Conservation (phyloP, 805 yeast genomes). For the Priceomyces castillae region DNA sequence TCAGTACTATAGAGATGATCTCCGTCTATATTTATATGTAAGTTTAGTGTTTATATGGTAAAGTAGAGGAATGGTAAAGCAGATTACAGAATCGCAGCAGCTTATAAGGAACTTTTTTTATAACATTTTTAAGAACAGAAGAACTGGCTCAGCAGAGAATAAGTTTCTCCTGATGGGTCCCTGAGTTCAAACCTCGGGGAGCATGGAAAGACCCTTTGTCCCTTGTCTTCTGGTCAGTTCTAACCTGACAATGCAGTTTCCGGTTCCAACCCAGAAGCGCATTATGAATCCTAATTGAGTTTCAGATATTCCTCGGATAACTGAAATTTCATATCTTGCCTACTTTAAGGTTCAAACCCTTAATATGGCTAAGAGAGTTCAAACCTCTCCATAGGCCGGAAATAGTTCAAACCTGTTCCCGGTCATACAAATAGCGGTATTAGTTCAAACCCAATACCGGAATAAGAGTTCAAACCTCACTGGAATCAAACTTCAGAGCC, state of each 20-base stretch:
- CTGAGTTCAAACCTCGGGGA: conserved; percentile 2
- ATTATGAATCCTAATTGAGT: background rate
- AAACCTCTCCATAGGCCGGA: too few relatives aligned
- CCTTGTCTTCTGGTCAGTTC: too few relatives aligned
- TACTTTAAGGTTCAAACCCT: too few relatives aligned
- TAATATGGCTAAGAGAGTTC: too few relatives aligned
- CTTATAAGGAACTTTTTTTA: background rate
- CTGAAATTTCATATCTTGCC: too few relatives aligned
- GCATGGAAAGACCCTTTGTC: background rate
- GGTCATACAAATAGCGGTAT: background rate
- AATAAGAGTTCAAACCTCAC: background rate
- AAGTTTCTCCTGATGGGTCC: background rate
- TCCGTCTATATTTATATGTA: too few relatives aligned
- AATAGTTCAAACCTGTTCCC: background rate
- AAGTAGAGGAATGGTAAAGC: background rate
- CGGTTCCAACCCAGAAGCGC: background rate
- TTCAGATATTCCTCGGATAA: too few relatives aligned
- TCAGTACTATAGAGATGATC: background rate
- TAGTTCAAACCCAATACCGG: background rate
- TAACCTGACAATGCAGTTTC: background rate
- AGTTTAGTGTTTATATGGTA: too few relatives aligned
- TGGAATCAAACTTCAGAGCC: background rate
- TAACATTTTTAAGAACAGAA: background rate
- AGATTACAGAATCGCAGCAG: background rate
- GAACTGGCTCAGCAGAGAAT: background rate